Percentiles rank a stretch among this genome's conserved stretches.
phyloP scores from a whole-genome alignment of 1,139 yeast species.

The Kodamaea ohmeri region DNA sequence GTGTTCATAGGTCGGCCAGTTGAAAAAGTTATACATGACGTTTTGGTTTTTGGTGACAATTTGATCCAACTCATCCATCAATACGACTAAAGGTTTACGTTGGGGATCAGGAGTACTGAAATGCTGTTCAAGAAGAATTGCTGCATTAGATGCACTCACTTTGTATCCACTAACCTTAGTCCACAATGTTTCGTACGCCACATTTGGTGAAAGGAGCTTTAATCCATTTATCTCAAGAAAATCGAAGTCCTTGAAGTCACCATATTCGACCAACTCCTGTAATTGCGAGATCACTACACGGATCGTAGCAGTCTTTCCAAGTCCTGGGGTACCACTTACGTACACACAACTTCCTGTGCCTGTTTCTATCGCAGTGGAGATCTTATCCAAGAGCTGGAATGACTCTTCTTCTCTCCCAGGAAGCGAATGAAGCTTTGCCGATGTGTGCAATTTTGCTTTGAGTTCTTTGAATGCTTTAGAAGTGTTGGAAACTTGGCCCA shows the following conservation, averaged over 20 bases:
- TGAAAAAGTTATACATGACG: slow-evolving; percentile 92
- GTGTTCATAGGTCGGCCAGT: slow-evolving; percentile 87
- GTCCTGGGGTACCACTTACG: slow-evolving; percentile 97
- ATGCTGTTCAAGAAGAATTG: slow-evolving; percentile 38
- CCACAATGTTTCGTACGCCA: slow-evolving; percentile 86
- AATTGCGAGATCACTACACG: slow-evolving; percentile 79
- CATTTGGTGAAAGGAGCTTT: slow-evolving; percentile 76
- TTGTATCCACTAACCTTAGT: slow-evolving; percentile 63
- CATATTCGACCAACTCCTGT: slow-evolving; percentile 40
- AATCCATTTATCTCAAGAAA: slow-evolving; percentile 89
- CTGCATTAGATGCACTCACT: slow-evolving; percentile 64
- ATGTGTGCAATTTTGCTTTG: slow-evolving; percentile 60
- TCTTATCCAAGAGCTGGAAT: slow-evolving; percentile 62
- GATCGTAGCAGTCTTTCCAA: slow-evolving; percentile 94
- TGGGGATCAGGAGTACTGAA: slow-evolving; percentile 24
- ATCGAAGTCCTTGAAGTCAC: slow-evolving; percentile 57
- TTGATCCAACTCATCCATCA: slow-evolving; percentile 92
- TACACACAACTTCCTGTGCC: slow-evolving; percentile 82
- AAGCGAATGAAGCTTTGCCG: slow-evolving; percentile 58
- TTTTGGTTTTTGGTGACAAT: slow-evolving; percentile 80
- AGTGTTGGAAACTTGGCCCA: slow-evolving; percentile 22
- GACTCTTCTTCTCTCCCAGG: slow-evolving; percentile 92
- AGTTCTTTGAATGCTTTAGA: slow-evolving; percentile 52
- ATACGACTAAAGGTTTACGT: slow-evolving; percentile 63
- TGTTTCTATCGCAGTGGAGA: slow-evolving; percentile 74